Base-by-base conservation (phyloP, 75 land plant genomes). In the Pseudotsuga menziesii region DNA sequence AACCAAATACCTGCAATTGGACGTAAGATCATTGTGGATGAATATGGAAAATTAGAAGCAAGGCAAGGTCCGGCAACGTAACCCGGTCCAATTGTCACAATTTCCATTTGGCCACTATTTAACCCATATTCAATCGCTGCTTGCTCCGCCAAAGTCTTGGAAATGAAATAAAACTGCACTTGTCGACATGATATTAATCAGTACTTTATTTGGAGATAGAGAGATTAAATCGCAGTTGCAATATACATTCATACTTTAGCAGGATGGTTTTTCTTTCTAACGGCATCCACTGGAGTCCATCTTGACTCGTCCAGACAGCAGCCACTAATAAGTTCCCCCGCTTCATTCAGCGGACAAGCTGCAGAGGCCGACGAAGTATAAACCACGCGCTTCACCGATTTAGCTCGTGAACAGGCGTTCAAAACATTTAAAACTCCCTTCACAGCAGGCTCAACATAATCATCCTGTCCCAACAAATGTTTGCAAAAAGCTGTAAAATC, bases 91-190 rank as follows among this genome's bases (percentile, higher is more conserved):
- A 80, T 54, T 4, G 80, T 82, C 27, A 83, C 79, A 55, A 85
- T 56, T 6, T 85, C 75, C 6, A 83, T 71, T 4, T 75, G 54
- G 12, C 54, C 81, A 56, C 61, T n/a, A 11, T 55, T 44, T 29
- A 56, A 35, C 19, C 81, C 85, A 76, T 70, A 85, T 26, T 83
- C 78, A 60, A 39, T 52, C 14, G 87, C 85, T 16, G 61, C 80
- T 23, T 56, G 75, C 72, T 85, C 87, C 17, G 78, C 87, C 25
- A 85, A 62, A 4, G 85, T 85, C 78, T 85, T 85, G 13, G 82
- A 79, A 73, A 85, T 11, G 36, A 3, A 52, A 67, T 48, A 48
- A 48, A 48, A 48, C 54, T 48, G 2, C 54, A 48, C n/a, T n/a
- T n/a, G n/a, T n/a, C n/a, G n/a, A n/a, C n/a, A n/a, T n/a, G n/a